Evolutionary conservation across 345 rosid genomes (phyloP).

Genomic region (Iberis pinnata): DNA sequence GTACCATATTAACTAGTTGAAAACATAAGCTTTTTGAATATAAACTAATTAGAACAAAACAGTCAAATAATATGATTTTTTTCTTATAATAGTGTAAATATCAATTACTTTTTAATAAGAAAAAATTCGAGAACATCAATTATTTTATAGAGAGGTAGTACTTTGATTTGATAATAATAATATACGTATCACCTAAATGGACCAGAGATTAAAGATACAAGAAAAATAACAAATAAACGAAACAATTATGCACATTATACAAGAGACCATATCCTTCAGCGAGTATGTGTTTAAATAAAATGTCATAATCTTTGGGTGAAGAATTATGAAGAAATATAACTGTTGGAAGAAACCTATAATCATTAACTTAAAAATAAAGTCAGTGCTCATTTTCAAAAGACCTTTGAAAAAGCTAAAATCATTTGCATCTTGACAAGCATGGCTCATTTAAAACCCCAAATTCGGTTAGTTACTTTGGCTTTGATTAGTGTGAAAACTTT

Average conservation of each 20-base stretch:
- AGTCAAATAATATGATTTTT: too few species aligned
- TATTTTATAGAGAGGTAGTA: too few species aligned
- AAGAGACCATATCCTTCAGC: slow-evolving; percentile 22
- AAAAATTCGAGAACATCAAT: too few species aligned
- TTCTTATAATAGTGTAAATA: too few species aligned
- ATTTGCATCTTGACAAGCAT: slow-evolving; percentile 28
- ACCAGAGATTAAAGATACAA: too few species aligned
- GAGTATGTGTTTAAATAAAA: slow-evolving; percentile 16
- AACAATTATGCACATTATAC: background rate
- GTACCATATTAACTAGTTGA: too few species aligned
- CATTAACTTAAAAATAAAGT: slow-evolving; percentile 26
- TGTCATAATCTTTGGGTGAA: slow-evolving; percentile 16
- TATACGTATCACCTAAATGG: too few species aligned
- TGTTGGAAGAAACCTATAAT: slow-evolving; percentile 28
- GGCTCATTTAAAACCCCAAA: slow-evolving; percentile 8
- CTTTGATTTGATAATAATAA: too few species aligned
- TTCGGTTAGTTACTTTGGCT: slow-evolving; percentile 13
- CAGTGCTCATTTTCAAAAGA: slow-evolving; percentile 23
- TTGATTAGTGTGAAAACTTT: background rate
- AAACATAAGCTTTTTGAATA: too few species aligned
- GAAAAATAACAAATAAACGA: background rate
- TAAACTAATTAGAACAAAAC: too few species aligned
- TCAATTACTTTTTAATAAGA: too few species aligned
- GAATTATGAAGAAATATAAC: slow-evolving; percentile 15
- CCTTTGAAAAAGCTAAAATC: slow-evolving; percentile 28